These are phyloP conservation scores for Diaporthe citriasiana DNA, from an alignment of 2,329 filamentous ascomycete species.

Conservation along the genomic window DNA sequence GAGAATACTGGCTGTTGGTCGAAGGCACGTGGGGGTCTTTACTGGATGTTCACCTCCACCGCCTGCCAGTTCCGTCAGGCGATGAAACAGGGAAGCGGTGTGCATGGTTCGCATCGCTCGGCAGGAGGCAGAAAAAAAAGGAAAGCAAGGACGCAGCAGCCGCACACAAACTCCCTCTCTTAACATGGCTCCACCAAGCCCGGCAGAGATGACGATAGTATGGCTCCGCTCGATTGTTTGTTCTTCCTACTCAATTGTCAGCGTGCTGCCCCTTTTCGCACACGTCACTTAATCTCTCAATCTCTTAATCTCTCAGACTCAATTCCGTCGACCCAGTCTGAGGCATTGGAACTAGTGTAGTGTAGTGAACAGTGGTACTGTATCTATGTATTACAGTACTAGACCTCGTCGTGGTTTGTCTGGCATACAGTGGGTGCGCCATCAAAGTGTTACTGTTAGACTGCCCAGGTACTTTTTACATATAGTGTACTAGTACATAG, in stretches of 20 bases:
- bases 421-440: not conserved
- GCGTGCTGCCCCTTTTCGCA: conserved; percentile 13
- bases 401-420: not conserved
- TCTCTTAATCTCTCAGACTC: too few species aligned
- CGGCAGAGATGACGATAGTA: conserved; percentile 8
- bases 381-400: not conserved
- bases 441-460: not conserved
- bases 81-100: not conserved
- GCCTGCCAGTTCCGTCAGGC: not conserved
- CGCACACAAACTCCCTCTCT: too few species aligned
- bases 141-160: not conserved
- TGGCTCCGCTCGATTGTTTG: not conserved
- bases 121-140: not conserved
- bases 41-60: not conserved
- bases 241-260: not conserved
- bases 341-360: not conserved
- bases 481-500: not conserved
- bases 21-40: not conserved
- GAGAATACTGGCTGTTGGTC: not conserved
- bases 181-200: not conserved
- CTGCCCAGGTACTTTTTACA: not conserved
- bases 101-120: conserved; percentile 8
- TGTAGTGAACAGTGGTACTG: too few species aligned
- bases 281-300: not conserved
- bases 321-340: too few species aligned